Evolutionary conservation across 805 yeast species (phyloP).

Genomic region (Peterozyma xylosa): DNA sequence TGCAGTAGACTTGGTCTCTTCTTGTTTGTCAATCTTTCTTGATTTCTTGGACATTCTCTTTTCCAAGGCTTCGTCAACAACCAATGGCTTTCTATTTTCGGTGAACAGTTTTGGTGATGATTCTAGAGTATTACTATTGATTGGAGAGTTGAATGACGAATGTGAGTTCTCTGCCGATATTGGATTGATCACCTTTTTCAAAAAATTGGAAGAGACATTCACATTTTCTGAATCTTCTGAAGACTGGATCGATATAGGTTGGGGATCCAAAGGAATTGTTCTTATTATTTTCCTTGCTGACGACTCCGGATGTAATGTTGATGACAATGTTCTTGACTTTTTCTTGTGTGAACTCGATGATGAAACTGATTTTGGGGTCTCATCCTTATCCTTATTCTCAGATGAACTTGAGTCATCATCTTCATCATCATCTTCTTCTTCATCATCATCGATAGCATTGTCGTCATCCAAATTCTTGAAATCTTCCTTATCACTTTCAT

Average conservation of each 20-base stretch:
- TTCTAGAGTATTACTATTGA: not conserved
- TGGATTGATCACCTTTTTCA: conserved; percentile 9
- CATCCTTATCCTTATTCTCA: conserved; percentile 18
- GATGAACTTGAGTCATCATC: conserved; percentile 23
- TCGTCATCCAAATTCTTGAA: conserved; percentile 6
- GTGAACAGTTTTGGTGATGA: not conserved
- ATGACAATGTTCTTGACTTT: conserved; percentile 45
- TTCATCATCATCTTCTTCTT: conserved; percentile 24
- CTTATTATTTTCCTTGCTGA: conserved; percentile 69
- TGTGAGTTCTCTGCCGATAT: not conserved
- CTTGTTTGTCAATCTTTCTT: not conserved
- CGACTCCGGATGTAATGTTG: conserved; percentile 55
- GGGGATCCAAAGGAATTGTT: conserved; percentile 79
- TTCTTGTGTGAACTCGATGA: conserved; percentile 18
- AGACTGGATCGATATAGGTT: conserved; percentile 46
- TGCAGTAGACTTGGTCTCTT: not conserved
- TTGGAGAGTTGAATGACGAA: not conserved
- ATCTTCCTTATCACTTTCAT: conserved; percentile 16
- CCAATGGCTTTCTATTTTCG: not conserved
- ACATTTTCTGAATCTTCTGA: not conserved
- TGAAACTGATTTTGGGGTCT: conserved; percentile 18
- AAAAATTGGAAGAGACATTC: conserved; percentile 4
- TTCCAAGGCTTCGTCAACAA: not conserved
- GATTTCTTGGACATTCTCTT: not conserved
- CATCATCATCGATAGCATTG: conserved; percentile 13